Evolutionary conservation across 2,329 filamentous ascomycete genomes (phyloP).

Genomic region (Hymenoscyphus fraxineus): DNA sequence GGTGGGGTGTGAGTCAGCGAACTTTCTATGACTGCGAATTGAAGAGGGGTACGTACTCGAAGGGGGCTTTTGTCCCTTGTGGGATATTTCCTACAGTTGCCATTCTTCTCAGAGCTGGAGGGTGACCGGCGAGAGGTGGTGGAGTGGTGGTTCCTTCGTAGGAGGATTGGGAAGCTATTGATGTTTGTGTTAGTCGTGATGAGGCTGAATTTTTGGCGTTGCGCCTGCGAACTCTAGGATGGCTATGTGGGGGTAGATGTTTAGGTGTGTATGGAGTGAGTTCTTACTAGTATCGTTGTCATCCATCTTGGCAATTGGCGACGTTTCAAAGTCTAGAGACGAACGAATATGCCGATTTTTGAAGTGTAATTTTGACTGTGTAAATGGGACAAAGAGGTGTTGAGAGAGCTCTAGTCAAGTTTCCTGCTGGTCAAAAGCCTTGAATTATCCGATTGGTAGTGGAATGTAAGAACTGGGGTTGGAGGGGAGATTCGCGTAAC

Average conservation of each 20-base stretch:
- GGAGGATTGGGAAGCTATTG: constrained; percentile 18
- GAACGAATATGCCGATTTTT: background rate
- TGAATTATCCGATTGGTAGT: background rate
- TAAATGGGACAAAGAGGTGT: background rate
- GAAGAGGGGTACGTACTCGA: constrained; percentile 27
- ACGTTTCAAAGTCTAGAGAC: background rate
- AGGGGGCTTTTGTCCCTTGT: constrained; percentile 19
- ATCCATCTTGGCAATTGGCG: constrained; percentile 10
- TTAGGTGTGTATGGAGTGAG: background rate
- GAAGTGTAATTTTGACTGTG: background rate
- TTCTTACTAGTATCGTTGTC: constrained; percentile 11
- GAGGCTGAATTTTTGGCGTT: constrained; percentile 14
- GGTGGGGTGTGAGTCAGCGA: constrained; percentile 27
- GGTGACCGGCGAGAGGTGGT: constrained; percentile 28
- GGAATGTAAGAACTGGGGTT: background rate
- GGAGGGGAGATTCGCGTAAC: background rate
- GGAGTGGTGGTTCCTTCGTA: constrained; percentile 33
- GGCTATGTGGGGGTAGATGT: background rate
- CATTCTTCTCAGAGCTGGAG: constrained; percentile 32
- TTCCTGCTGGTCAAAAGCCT: background rate
- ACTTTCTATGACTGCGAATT: constrained; percentile 3
- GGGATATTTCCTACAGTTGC: constrained; percentile 29
- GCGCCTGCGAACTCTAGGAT: constrained; percentile 8
- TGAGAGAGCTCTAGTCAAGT: background rate
- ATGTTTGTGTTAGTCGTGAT: constrained; percentile 14